Percentiles rank a stretch among this genome's conserved stretches.
Evolutionary conservation across 2,329 filamentous ascomycete species (phyloP).

Genomic region (Verticillium klebahnii): DNA sequence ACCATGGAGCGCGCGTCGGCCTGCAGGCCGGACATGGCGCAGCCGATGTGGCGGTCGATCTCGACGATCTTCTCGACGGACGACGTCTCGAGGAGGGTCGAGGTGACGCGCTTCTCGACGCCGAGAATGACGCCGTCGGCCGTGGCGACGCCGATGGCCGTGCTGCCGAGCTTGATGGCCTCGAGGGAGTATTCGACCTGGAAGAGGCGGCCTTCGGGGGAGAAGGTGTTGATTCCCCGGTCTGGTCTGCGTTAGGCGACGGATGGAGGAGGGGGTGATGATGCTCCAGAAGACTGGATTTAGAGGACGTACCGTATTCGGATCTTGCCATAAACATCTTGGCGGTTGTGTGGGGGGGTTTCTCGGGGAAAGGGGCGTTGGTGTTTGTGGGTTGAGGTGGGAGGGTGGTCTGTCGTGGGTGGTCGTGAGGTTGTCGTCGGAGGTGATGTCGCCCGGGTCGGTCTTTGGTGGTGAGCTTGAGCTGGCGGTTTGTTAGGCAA

Average conservation of each 20-base stretch:
- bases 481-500: conserved; percentile 25
- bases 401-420: background rate
- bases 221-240: conserved; percentile 69
- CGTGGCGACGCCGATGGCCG: conserved; percentile 95
- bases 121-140: conserved; percentile 93
- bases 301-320: conserved; percentile 80
- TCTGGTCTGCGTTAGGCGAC: conserved; percentile 3
- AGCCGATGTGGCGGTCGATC: conserved; percentile 97
- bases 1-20: conserved; percentile 97
- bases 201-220: conserved; percentile 97
- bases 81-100: conserved; percentile 91
- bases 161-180: conserved; percentile 98
- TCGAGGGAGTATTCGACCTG: conserved; percentile 99
- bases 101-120: conserved; percentile 98
- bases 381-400: background rate
- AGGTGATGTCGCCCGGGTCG: background rate
- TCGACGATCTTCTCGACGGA: conserved; percentile 99
- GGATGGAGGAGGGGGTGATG: background rate
- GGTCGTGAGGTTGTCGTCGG: background rate
- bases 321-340: conserved; percentile 99
- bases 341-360: conserved; percentile 35
- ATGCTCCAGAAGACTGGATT: conserved; percentile 11
- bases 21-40: conserved; percentile 97
- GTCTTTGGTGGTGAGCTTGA: conserved; percentile 9
- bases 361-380: conserved; percentile 1